phyloP scores from a whole-genome alignment of 1,139 yeast species.

The Suhomyces panamericanus region DNA sequence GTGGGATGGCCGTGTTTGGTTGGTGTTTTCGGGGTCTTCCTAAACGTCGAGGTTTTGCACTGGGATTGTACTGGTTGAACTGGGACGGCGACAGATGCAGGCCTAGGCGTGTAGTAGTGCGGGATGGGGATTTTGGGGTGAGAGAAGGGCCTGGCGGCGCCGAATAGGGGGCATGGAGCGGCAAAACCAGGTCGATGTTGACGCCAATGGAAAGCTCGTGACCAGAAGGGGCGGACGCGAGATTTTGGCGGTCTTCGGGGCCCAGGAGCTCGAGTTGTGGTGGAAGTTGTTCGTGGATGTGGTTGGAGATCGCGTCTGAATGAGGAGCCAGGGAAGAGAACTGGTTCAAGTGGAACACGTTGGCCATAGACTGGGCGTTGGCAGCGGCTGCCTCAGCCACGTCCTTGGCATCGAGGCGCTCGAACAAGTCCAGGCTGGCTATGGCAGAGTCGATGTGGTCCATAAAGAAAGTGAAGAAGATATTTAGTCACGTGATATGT shows the following conservation, averaged over 20 bases:
- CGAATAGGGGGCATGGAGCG: background rate
- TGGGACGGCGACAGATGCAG: too few relatives aligned
- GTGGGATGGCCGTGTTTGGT: too few relatives aligned
- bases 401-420: constrained; percentile 10
- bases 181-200: background rate
- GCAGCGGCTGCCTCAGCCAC: constrained; percentile 7
- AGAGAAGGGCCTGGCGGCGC: background rate
- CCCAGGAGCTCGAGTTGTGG: background rate
- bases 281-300: background rate
- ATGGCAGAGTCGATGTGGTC: constrained; percentile 14
- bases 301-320: background rate
- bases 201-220: background rate
- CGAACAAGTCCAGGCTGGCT: constrained; percentile 11
- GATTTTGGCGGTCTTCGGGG: background rate
- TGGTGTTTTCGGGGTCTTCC: constrained; percentile 39
- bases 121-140: background rate
- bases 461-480: constrained; percentile 5
- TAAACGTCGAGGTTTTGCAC: constrained; percentile 31
- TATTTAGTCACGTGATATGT: background rate
- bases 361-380: constrained; percentile 9
- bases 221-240: background rate
- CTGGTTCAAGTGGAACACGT: constrained; percentile 21
- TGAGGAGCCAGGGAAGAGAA: constrained; percentile 14
- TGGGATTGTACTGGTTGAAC: constrained; percentile 39
- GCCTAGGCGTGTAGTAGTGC: constrained; percentile 2